Percentiles rank a stretch among this genome's conserved stretches.
phyloP scores from a whole-genome alignment of 257 asterid species.

The Leptodermis oblonga region DNA sequence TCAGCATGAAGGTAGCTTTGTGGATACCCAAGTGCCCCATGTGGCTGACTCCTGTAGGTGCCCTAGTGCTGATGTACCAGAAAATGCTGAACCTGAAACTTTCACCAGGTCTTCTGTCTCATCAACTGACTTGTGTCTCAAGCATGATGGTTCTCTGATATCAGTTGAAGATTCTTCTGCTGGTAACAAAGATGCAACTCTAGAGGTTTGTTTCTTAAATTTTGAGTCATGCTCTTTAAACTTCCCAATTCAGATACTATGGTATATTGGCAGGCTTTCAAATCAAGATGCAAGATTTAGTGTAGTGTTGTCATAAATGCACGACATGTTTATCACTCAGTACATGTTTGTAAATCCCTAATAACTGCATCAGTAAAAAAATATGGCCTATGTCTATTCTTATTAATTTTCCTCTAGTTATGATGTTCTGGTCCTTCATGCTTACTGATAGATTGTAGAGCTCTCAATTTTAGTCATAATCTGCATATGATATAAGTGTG shows the following conservation, averaged over 20 bases:
- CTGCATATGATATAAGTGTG: neutral
- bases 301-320: neutral
- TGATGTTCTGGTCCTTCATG: neutral
- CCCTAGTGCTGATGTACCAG: slow-evolving; percentile 30
- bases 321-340: neutral
- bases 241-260: neutral
- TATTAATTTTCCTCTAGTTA: neutral
- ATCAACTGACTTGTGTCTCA: slow-evolving; percentile 25
- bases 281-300: neutral
- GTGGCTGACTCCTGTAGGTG: neutral
- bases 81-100: slow-evolving; percentile 36
- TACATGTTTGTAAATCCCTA: neutral
- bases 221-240: neutral
- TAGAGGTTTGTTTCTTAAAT: slow-evolving; percentile 11
- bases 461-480: neutral
- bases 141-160: slow-evolving; percentile 24
- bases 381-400: neutral
- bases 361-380: neutral
- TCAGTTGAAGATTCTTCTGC: slow-evolving; percentile 24
- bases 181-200: slow-evolving; percentile 23
- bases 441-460: neutral
- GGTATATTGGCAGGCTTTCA: neutral
- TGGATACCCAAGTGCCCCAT: slow-evolving; percentile 27
- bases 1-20: slow-evolving; percentile 26
- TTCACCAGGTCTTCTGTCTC: slow-evolving; percentile 28